Evolutionary conservation across 179 eudicot species (phyloP).

Genomic region (Corrigiola litoralis): DNA sequence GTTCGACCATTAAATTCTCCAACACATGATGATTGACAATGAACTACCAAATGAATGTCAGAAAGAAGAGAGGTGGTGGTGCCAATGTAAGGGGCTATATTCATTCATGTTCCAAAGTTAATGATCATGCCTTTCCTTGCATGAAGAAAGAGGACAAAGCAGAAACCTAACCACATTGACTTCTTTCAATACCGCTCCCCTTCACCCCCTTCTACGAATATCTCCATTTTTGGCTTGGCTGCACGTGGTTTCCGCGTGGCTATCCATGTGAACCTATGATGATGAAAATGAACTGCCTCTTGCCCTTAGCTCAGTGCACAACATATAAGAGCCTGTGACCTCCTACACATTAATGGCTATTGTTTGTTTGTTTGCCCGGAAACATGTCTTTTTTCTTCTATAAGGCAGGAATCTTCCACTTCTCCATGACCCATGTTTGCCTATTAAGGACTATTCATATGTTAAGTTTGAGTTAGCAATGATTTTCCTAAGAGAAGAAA

Average conservation of each 20-base stretch:
- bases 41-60: neutral
- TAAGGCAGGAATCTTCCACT: neutral
- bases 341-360: neutral
- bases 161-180: neutral
- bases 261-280: conserved; percentile 21
- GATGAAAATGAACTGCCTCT: conserved; percentile 1
- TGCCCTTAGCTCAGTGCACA: conserved; percentile 3
- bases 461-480: too few species aligned
- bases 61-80: neutral
- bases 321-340: neutral
- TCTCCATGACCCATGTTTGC: neutral
- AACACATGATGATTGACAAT: neutral
- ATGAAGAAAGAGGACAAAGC: conserved; percentile 4
- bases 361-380: conserved; percentile 6
- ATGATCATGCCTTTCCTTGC: neutral
- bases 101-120: conserved; percentile 12
- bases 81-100: too few species aligned
- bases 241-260: conserved; percentile 9
- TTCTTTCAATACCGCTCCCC: neutral
- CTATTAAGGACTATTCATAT: neutral
- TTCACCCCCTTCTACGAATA: neutral
- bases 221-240: neutral
- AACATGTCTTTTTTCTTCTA: neutral
- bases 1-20: neutral
- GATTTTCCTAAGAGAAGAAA: too few species aligned